phyloP scores from a whole-genome alignment of 75 land plant genomes.

The Picea glauca region DNA sequence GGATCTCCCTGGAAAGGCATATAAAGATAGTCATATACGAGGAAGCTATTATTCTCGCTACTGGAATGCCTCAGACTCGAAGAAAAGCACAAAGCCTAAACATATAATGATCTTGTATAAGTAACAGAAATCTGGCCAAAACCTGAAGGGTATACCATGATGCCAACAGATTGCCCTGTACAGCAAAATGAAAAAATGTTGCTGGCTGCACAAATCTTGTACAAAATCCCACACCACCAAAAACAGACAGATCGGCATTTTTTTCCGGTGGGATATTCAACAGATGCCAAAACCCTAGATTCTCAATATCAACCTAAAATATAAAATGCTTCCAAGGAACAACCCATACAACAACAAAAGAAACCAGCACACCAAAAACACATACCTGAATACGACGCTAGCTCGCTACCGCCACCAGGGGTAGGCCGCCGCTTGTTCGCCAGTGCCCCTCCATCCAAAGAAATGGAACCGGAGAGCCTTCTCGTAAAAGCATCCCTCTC shows the following conservation, averaged over 20 bases:
- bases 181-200: no score
- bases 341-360: not conserved
- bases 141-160: not conserved
- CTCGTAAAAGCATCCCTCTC: slow-evolving; percentile 8
- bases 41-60: not conserved
- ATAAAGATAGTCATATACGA: not conserved
- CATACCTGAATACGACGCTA: not conserved
- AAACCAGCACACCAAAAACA: not conserved
- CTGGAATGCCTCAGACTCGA: not conserved
- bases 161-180: no score
- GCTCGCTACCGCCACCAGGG: not conserved
- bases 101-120: no score
- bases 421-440: not conserved
- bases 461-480: slow-evolving; percentile 1
- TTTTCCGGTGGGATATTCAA: not conserved
- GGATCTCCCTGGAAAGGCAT: slow-evolving; percentile 8
- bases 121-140: no score
- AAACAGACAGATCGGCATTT: slow-evolving; percentile 2
- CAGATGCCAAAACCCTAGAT: not conserved
- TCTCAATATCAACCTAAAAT: not conserved
- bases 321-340: not conserved
- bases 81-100: not conserved
- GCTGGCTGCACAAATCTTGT: no score
- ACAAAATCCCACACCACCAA: not conserved
- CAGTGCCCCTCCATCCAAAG: slow-evolving; percentile 1